Evolutionary conservation across 139 green algal species (phyloP).

Genomic region (Tetradesmus lagerheimii): DNA sequence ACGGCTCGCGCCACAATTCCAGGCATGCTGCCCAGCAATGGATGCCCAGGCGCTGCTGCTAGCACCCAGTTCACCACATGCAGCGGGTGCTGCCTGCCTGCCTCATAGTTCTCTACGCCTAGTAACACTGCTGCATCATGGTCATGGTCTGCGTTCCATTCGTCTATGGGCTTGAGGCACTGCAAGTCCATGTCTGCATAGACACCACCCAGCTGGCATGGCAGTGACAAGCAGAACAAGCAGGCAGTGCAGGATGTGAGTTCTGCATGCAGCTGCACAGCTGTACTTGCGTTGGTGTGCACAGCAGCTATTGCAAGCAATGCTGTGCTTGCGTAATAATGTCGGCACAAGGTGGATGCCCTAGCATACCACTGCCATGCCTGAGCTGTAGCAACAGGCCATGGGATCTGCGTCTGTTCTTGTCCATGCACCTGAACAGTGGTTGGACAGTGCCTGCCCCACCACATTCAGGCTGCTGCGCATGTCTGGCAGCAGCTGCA

Average conservation of each 20-base stretch:
- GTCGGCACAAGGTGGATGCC: too few relatives aligned
- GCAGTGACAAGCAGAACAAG: neutral
- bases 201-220: constrained; percentile 27
- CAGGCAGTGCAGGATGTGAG: neutral
- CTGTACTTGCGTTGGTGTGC: too few relatives aligned
- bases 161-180: constrained; percentile 32
- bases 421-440: too few relatives aligned
- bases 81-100: neutral
- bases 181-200: constrained; percentile 45
- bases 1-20: neutral
- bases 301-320: neutral
- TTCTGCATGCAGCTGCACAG: neutral
- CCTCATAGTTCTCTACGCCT: constrained; percentile 15
- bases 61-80: constrained; percentile 40
- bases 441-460: too few relatives aligned
- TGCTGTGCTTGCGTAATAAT: neutral
- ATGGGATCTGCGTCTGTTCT: too few relatives aligned
- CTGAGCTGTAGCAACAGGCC: too few relatives aligned
- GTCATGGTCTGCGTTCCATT: constrained; percentile 19
- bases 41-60: constrained; percentile 8
- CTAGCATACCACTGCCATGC: too few relatives aligned
- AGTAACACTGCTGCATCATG: constrained; percentile 16
- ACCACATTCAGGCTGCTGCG: neutral
- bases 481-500: neutral
- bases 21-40: constrained; percentile 17